phyloP scores from a whole-genome alignment of 768 basidiomycete species.

The Auricularia sp. region DNA sequence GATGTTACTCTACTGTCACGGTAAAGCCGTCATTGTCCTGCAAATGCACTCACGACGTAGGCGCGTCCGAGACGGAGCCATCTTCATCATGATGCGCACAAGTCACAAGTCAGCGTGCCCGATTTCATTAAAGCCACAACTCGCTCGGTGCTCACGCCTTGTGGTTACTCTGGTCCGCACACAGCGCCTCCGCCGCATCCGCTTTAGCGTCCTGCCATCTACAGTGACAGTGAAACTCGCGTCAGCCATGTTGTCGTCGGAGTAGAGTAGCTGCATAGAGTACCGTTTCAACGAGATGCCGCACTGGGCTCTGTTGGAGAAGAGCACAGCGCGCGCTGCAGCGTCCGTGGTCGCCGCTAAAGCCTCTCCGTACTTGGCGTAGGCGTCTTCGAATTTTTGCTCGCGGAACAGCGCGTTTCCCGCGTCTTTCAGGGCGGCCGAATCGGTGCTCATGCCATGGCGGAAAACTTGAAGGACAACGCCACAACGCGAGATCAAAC shows the following conservation, averaged over 20 bases:
- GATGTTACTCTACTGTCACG: too few relatives aligned
- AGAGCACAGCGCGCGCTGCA: slow-evolving; percentile 12
- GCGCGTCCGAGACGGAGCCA: neutral
- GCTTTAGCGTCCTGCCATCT: neutral
- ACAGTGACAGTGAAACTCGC: neutral
- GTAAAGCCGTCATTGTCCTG: too few relatives aligned
- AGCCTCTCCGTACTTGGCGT: slow-evolving; percentile 32
- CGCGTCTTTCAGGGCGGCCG: slow-evolving; percentile 25
- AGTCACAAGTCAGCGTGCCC: neutral
- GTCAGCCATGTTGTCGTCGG: neutral
- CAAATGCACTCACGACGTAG: neutral
- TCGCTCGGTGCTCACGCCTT: neutral
- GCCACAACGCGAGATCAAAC: too few relatives aligned
- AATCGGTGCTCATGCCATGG: neutral
- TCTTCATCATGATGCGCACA: neutral
- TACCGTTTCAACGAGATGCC: slow-evolving; percentile 9
- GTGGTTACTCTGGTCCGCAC: neutral
- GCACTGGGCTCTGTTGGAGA: slow-evolving; percentile 27
- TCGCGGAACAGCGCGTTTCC: slow-evolving; percentile 31
- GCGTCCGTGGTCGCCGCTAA: slow-evolving; percentile 29
- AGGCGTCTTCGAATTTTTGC: slow-evolving; percentile 25
- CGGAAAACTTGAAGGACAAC: too few relatives aligned
- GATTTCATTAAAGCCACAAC: neutral
- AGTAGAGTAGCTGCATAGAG: neutral
- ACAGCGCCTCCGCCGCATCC: neutral